Evolutionary conservation across 2,329 filamentous ascomycete genomes (phyloP).

Genomic region (Alternaria tenuissima): DNA sequence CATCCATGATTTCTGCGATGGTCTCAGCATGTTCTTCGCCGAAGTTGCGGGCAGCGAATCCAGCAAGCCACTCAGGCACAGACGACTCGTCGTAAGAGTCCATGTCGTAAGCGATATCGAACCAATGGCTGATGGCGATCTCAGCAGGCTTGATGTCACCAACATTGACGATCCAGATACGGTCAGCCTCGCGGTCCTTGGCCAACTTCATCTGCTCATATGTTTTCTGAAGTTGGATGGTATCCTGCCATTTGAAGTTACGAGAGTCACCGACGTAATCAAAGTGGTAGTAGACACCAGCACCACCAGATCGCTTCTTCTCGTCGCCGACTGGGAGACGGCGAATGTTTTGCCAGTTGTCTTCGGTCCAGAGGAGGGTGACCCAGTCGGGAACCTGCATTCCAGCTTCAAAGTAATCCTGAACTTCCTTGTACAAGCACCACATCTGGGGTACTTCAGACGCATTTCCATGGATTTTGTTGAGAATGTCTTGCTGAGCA

Average conservation of each 20-base stretch:
- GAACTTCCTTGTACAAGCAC: conserved; percentile 79
- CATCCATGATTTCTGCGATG: conserved; percentile 62
- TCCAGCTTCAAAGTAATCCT: conserved; percentile 72
- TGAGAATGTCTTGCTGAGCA: conserved; percentile 67
- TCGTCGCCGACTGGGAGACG: conserved; percentile 69
- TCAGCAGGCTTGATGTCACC: conserved; percentile 72
- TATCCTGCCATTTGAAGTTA: conserved; percentile 69
- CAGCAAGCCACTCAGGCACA: conserved; percentile 63
- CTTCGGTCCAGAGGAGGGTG: conserved; percentile 73
- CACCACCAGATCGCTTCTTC: conserved; percentile 66
- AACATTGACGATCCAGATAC: conserved; percentile 73
- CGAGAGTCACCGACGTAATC: conserved; percentile 70
- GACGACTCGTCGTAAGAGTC: conserved; percentile 64
- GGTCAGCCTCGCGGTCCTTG: conserved; percentile 64
- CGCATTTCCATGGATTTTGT: conserved; percentile 62
- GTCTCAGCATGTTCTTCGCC: conserved; percentile 57
- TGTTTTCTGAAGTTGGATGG: conserved; percentile 69
- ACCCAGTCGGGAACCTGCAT: conserved; percentile 71
- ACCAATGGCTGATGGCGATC: conserved; percentile 71
- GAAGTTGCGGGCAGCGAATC: conserved; percentile 68
- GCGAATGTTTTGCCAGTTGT: conserved; percentile 73
- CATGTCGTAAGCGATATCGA: conserved; percentile 73
- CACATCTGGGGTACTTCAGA: conserved; percentile 71
- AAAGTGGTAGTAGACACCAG: conserved; percentile 73
- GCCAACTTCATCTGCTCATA: conserved; percentile 72